Evolutionary conservation across 1,284 basidiomycete species (phyloP), one percentile per base, ranked within the genome.

Genomic region (Ceratobasidium sp.): DNA sequence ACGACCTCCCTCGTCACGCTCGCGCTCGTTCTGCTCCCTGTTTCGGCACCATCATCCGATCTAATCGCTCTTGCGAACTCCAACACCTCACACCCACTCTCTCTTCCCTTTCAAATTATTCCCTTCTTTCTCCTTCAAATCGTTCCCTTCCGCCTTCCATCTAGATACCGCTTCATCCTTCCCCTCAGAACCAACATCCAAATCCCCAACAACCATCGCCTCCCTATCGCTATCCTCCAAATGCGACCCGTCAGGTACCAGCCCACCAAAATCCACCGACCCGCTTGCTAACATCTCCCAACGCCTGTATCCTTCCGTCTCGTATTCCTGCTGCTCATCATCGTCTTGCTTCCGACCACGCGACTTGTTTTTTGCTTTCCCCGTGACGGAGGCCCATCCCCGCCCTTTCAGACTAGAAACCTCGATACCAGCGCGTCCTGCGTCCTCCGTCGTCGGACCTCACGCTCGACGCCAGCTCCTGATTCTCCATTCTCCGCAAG

Each of bases 181-280:
- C n/a, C 44, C 63, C 15, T 29, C 44, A 11, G 57, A 11, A 44
- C 57, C 66, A 15, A 69, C 66, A 69, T 69, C 66, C 50, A 69
- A 54, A 45, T 69, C 66, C 29, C 66, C 66, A 44, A 69, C 66
- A 19, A 69, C 47, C 66, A 69, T 51, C 75, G 77, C 78, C 80
- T 80, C 29, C 83, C 79, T 74, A 87, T 86, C 65, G 82, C 80
- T 24, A 84, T 81, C 74, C 31, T 91, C 91, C 50, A 87, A 81
- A 73, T 93, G 91, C 76, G 92, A 82, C 80, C 93, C 91, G 53
- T 90, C 91, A 29, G 93, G 82, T 74, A 93, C 87, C 87, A 94
- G 90, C 79, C 92, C 92, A 29, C 87, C 88, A 78, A 93, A 91
- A 48, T 90, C 85, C 22, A 76, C 91, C 89, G 41, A 81, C 82